Base-by-base conservation (phyloP, 495 filamentous ascomycete genomes). In the Talaromyces trachyspermus region DNA sequence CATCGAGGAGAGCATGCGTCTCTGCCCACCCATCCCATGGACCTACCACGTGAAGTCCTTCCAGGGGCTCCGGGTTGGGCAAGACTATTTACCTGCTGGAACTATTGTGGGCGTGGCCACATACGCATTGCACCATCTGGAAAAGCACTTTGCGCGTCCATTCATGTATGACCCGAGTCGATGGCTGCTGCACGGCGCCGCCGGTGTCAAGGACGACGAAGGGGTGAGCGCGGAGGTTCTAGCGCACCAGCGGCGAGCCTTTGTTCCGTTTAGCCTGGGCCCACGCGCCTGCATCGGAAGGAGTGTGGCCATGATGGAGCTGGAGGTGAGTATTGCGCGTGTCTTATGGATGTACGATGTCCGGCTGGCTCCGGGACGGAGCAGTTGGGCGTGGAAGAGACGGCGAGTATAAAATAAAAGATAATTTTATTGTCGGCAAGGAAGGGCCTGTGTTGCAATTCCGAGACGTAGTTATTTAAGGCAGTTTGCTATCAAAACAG, bases 31-130 rank as follows among this genome's bases (percentile, higher is more conserved):
- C 5, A 69, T 78, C 0, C 79, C 0, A 56, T 84, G 40, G 72
- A 77, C 19, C 70, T 86, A 45, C 80, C 85, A 59, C 74, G 84
- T 27, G 58, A 83, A 36, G 81, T 85, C 2, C 83, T 82, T 2
- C 53, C 61, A 19, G 65, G 84, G 82, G 0, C 59, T 69, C 3
- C 47, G 50, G 1, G 64, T 84, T 41, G 68, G 70, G 30, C 78
- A 78, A 5, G 43, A 61, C 35, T 58, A 63, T 45, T 61, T 85
- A 20, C 77, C 75, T 0, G 67, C 63, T 2, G 80, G 81, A 53
- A 78, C 74, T 0, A 70, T 74, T 7, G 78, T 86, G 6, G 80
- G 82, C 6, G 77, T 81, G 53, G 58, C 63, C 6, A 56, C 61
- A 5, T 60, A 53, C 8, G 57, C 60, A 22, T 54, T 60, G 25